These are phyloP conservation scores for Simplicillium sp. DNA, from an alignment of 2,329 filamentous ascomycete genomes.

Conservation along the genomic window DNA sequence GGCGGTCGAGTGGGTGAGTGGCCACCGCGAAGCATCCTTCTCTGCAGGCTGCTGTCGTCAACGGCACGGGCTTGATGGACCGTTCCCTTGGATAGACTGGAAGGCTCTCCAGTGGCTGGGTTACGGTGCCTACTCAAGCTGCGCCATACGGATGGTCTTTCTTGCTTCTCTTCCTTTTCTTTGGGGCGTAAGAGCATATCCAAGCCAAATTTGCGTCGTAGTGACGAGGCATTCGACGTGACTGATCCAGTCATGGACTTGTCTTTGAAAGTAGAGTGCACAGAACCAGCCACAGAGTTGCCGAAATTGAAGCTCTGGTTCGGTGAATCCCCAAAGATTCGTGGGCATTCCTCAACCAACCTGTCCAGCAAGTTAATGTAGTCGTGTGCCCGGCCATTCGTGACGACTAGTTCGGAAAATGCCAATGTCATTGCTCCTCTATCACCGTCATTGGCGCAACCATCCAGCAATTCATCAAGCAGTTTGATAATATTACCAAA, in stretches of 20 bases:
- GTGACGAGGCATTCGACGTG: constrained; percentile 77
- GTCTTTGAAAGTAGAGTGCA: constrained; percentile 43
- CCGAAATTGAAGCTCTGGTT: constrained; percentile 28
- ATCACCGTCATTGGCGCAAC: constrained; percentile 84
- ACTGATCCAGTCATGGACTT: constrained; percentile 64
- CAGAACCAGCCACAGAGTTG: constrained; percentile 44
- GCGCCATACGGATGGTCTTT: constrained; percentile 72
- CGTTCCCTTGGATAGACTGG: constrained; percentile 57
- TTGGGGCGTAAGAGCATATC: constrained; percentile 68
- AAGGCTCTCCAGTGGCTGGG: constrained; percentile 47
- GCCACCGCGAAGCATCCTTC: constrained; percentile 32
- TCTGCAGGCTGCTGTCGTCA: constrained; percentile 49
- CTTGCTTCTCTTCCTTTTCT: constrained; percentile 56
- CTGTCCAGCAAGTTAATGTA: constrained; percentile 85
- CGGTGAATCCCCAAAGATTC: constrained; percentile 64
- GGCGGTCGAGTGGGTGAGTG: constrained; percentile 51
- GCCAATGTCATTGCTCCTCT: constrained; percentile 78
- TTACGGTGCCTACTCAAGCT: constrained; percentile 76
- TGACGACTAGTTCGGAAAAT: constrained; percentile 79
- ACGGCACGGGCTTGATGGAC: constrained; percentile 68
- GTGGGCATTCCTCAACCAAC: constrained; percentile 80
- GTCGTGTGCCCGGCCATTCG: constrained; percentile 65
- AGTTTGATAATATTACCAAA: constrained; percentile 79
- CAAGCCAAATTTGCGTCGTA: constrained; percentile 76
- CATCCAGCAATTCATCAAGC: constrained; percentile 77